These are phyloP conservation scores for Magnusiomyces paraingens DNA, from an alignment of 1,139 yeast genomes.

Conservation along the genomic window DNA sequence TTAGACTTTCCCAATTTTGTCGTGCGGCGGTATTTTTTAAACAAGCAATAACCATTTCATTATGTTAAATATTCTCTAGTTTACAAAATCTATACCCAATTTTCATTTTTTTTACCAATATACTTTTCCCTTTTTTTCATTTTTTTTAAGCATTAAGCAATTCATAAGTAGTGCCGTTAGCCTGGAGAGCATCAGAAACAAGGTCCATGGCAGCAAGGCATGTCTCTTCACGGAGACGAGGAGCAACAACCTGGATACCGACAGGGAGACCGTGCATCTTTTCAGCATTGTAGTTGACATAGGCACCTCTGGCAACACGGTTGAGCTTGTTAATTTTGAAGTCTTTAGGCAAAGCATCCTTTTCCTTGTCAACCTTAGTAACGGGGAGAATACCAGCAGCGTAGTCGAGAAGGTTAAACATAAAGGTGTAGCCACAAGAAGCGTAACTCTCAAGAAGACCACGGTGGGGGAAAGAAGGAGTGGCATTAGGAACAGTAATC, in stretches of 20 bases:
- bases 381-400: slow-evolving; percentile 57
- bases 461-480: slow-evolving; percentile 37
- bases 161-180: slow-evolving; percentile 27
- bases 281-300: slow-evolving; percentile 46
- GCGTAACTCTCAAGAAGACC: slow-evolving; percentile 35
- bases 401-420: slow-evolving; percentile 55
- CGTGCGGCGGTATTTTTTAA: too few relatives aligned
- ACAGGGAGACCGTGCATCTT: slow-evolving; percentile 60
- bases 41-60: too few relatives aligned
- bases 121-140: background rate
- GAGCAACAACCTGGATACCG: slow-evolving; percentile 55
- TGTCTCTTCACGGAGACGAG: slow-evolving; percentile 56
- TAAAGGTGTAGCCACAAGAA: slow-evolving; percentile 48
- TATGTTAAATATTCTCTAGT: too few relatives aligned
- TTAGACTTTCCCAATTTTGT: too few relatives aligned
- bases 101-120: too few relatives aligned
- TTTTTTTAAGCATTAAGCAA: slow-evolving; percentile 24
- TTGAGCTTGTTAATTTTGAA: slow-evolving; percentile 33
- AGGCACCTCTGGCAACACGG: slow-evolving; percentile 38
- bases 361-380: slow-evolving; percentile 43
- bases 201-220: slow-evolving; percentile 41
- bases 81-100: too few relatives aligned
- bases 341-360: slow-evolving; percentile 36
- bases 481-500: slow-evolving; percentile 37
- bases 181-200: slow-evolving; percentile 33